Percentiles rank a stretch among this genome's conserved stretches.
Conservation (phyloP, 2,329 filamentous ascomycete species). For the Colletotrichum paranaense region DNA sequence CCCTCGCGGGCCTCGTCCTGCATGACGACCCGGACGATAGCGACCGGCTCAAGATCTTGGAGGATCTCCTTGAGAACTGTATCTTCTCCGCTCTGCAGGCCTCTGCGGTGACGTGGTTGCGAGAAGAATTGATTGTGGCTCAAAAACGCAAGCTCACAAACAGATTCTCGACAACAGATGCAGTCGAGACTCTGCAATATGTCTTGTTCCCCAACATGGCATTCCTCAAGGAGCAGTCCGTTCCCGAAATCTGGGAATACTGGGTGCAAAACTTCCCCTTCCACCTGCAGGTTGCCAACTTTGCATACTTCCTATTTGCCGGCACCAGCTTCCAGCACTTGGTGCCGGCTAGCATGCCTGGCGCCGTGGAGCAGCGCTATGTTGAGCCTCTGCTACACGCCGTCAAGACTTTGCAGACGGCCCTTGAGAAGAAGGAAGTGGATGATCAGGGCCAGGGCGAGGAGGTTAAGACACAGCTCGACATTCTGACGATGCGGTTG, state of each 20-base stretch:
- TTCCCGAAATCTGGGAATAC: constrained; percentile 60
- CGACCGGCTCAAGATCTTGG: constrained; percentile 69
- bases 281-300: constrained; percentile 70
- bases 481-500: constrained; percentile 56
- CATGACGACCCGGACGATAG: constrained; percentile 70
- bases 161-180: constrained; percentile 63
- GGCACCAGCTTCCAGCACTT: constrained; percentile 57
- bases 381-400: constrained; percentile 62
- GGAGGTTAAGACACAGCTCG: constrained; percentile 51
- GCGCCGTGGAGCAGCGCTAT: constrained; percentile 69
- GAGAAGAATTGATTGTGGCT: constrained; percentile 69
- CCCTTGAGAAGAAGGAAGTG: constrained; percentile 46
- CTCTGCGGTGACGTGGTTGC: constrained; percentile 71
- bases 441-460: constrained; percentile 40
- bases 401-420: constrained; percentile 49
- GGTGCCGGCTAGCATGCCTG: constrained; percentile 66
- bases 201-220: constrained; percentile 68
- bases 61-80: constrained; percentile 74
- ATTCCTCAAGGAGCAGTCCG: constrained; percentile 55
- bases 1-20: constrained; percentile 63
- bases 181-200: constrained; percentile 70
- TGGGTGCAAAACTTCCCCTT: constrained; percentile 62
- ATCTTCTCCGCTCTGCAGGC: constrained; percentile 71
- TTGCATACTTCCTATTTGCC: constrained; percentile 66
- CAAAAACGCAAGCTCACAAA: constrained; percentile 43